Base-by-base conservation (phyloP, 2,329 filamentous ascomycete species). In the Exophiala spinifera region DNA sequence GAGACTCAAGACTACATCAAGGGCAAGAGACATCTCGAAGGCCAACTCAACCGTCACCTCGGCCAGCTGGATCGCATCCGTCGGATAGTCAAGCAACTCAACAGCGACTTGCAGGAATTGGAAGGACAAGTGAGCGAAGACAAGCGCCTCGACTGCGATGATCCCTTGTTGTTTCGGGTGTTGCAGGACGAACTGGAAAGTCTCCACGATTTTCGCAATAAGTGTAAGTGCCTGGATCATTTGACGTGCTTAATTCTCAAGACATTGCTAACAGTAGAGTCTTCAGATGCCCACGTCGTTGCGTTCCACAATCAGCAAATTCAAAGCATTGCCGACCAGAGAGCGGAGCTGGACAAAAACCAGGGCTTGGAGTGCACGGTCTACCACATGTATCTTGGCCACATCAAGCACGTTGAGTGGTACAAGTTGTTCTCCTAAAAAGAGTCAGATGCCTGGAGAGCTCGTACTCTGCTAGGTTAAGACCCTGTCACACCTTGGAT, bases 1-100 rank as follows among this genome's bases (percentile, higher is more conserved):
- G 28, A 31, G 28, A 31, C 28, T 39, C 14, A 19, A 6, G 36
- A 39, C 11, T 19, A 39, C 17, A 19, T 39, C 36, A 39, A 39
- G 17, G 17, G n/a, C 36, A 39, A 39, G 36, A 39, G 17, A 6
- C 3, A 10, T 19, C 50, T 56, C 33, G 56, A 56, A 19, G 49
- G 50, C 15, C 52, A 62, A 17, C 42, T 65, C 37, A 67, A 67
- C 51, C 63, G 65, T 47, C 64, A 66, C 46, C 56, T 66, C 11
- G 50, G 59, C 21, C 51, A 55, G 23, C 53, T 61, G 13, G 59
- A 61, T 43, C 37, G 49, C 11, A 51, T 61, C 34, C 58, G 58
- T 44, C 56, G 40, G 28, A 40, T 47, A 3, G 49, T 61, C 21
- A 21, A 23, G 5, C n/a, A 37, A 7, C 44, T 47, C 17, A 61